These are phyloP conservation scores for Fusarium acutatum DNA, from an alignment of 2,329 filamentous ascomycete genomes.

Conservation along the genomic window DNA sequence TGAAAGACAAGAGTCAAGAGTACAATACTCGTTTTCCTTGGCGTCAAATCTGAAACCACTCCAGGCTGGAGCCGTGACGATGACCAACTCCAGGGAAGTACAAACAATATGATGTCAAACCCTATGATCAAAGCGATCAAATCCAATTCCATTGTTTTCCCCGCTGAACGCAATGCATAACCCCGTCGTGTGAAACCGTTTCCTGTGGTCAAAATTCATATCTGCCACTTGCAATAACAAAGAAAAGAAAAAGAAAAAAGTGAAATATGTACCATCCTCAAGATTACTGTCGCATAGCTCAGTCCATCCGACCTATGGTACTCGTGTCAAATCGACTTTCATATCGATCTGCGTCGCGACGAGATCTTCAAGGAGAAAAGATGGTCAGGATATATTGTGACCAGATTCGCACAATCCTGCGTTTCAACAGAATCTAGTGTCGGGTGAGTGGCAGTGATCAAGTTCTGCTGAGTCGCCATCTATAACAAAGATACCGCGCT, in stretches of 20 bases:
- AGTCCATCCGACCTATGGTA: background rate
- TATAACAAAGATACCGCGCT: conserved; percentile 15
- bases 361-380: conserved; percentile 9
- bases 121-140: conserved; percentile 37
- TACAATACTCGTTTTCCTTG: conserved; percentile 2
- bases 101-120: conserved; percentile 32
- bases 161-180: conserved; percentile 52
- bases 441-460: conserved; percentile 14
- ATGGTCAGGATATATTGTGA: conserved; percentile 4
- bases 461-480: conserved; percentile 11
- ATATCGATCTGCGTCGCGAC: background rate
- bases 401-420: conserved; percentile 3
- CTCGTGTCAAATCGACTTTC: background rate
- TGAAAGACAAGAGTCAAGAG: conserved; percentile 33
- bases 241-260: conserved; percentile 22
- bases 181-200: conserved; percentile 46
- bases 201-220: conserved; percentile 35
- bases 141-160: conserved; percentile 42
- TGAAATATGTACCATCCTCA: conserved; percentile 43
- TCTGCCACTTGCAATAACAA: conserved; percentile 37
- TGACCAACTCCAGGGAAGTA: background rate
- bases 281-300: conserved; percentile 35
- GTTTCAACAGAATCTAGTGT: conserved; percentile 28
- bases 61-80: background rate
- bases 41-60: background rate